Base-by-base conservation (phyloP, 2,329 filamentous ascomycete genomes). In the Arthrocladium fulminans region DNA sequence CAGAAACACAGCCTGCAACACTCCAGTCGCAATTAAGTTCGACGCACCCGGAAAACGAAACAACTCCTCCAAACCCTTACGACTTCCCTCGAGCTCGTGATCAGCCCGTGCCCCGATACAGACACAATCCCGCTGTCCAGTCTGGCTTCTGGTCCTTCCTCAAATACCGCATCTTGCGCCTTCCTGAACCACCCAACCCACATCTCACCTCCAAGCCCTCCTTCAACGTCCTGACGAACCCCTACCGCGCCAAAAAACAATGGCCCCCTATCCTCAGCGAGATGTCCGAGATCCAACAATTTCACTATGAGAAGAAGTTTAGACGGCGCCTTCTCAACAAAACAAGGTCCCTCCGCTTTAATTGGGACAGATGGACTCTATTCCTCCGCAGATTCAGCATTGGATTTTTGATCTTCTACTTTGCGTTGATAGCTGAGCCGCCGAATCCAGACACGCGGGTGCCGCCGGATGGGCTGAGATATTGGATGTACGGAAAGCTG, bases 281-380 rank as follows among this genome's bases (percentile, higher is more conserved):
- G 54, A 68, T 84, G 43, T 78, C 79, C 1, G 68, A 70, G n/a
- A 81, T 78, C 60, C 77, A 84, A 59, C 78, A 83, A 60, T 83
- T 83, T 67, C 73, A 76, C n/a, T 73, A 83, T 41, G 80, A 84
- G 65, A 75, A 79, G 51, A 78, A 79, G 52, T 84, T 81, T 64
- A 72, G 80, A 29, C 71, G 80, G 45, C 73, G 80, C 46, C 69
- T 75, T 44, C 76, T 76, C 61, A 65, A 81, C 54, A 82, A 81
- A 61, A 81, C 73, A 62, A 73, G 75, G 10, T 67, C 77, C 20
- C 79, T 79, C 2, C 65, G 65, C 51, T 17, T 13, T 13, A 48
- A 51, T 22, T 81, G 78, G 73, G 74, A 71, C 13, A 80, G 79
- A 58, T 70, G 65, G 55, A 73, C 75, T 15, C 79, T 75, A 57